phyloP scores from a whole-genome alignment of 1,284 basidiomycete genomes.

The Puccinia novopanici region DNA sequence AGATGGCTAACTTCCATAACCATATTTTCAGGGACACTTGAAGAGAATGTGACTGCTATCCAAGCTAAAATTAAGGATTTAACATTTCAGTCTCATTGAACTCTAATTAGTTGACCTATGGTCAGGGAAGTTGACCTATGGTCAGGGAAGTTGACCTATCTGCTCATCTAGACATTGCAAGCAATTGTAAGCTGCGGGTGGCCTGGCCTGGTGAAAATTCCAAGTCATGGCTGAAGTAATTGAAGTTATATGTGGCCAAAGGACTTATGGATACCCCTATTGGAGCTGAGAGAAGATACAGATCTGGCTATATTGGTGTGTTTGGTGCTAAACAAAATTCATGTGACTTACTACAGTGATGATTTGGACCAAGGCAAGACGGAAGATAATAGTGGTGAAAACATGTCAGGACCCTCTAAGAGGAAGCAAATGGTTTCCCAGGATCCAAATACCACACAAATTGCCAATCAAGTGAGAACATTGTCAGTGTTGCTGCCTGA shows the following conservation, averaged over 20 bases:
- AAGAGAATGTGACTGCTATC: not conserved
- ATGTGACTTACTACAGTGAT: not conserved
- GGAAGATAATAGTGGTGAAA: not conserved
- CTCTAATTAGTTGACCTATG: not conserved
- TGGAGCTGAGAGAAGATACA: not conserved
- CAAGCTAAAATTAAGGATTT: not conserved
- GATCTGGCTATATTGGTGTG: not conserved
- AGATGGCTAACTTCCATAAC: not conserved
- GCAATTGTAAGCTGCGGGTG: not conserved
- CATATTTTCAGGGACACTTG: not conserved
- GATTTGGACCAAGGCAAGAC: not conserved
- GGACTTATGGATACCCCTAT: not conserved
- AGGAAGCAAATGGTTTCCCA: too few relatives aligned
- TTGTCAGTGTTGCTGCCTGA: too few relatives aligned
- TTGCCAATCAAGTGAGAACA: too few relatives aligned
- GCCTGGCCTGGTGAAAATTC: not conserved
- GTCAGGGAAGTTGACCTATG: not conserved
- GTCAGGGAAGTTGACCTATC: not conserved
- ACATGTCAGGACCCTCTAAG: too few relatives aligned
- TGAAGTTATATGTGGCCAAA: not conserved
- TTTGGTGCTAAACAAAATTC: not conserved
- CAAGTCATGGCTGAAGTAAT: not conserved
- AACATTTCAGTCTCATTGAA: not conserved
- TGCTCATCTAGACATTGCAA: not conserved
- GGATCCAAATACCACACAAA: too few relatives aligned